Conservation (phyloP, 1,284 basidiomycete genomes). For the Coniferiporia weirii region DNA sequence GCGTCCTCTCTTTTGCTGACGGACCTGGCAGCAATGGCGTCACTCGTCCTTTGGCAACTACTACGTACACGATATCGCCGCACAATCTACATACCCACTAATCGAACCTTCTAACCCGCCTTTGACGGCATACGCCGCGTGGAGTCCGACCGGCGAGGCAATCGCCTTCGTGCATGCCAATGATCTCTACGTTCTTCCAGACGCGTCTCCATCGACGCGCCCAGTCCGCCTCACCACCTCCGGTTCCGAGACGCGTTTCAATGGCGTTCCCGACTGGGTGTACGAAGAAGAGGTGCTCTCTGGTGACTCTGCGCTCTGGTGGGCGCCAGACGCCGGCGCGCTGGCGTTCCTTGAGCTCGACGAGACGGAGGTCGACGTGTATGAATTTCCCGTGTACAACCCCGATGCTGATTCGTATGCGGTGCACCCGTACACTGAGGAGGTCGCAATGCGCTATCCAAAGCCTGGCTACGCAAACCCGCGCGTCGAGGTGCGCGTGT, state of each 20-base stretch:
- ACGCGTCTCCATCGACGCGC: constrained; percentile 41
- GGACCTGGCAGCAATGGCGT: constrained; percentile 74
- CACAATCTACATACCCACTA: constrained; percentile 63
- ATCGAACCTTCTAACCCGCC: constrained; percentile 62
- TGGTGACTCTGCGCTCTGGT: constrained; percentile 80
- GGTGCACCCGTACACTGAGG: constrained; percentile 75
- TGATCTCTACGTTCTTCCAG: constrained; percentile 77
- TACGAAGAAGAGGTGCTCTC: constrained; percentile 93
- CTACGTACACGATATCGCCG: constrained; percentile 69
- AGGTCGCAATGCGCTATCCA: constrained; percentile 83
- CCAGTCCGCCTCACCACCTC: constrained; percentile 79
- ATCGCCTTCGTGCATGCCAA: constrained; percentile 82
- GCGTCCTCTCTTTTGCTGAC: background rate
- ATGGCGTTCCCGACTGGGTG: constrained; percentile 96
- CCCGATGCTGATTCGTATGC: constrained; percentile 62
- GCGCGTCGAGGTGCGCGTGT: constrained; percentile 78
- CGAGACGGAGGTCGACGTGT: constrained; percentile 85
- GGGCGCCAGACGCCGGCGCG: constrained; percentile 78
- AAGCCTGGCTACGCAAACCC: constrained; percentile 93
- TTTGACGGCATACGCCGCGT: constrained; percentile 70
- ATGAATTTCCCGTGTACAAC: constrained; percentile 88
- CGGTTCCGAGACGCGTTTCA: constrained; percentile 82
- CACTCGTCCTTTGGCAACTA: constrained; percentile 86
- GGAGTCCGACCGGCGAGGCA: constrained; percentile 78
- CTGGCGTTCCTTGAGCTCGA: constrained; percentile 86